Evolutionary conservation across 2,329 filamentous ascomycete species (phyloP).

Genomic region (Volutella citrinella): DNA sequence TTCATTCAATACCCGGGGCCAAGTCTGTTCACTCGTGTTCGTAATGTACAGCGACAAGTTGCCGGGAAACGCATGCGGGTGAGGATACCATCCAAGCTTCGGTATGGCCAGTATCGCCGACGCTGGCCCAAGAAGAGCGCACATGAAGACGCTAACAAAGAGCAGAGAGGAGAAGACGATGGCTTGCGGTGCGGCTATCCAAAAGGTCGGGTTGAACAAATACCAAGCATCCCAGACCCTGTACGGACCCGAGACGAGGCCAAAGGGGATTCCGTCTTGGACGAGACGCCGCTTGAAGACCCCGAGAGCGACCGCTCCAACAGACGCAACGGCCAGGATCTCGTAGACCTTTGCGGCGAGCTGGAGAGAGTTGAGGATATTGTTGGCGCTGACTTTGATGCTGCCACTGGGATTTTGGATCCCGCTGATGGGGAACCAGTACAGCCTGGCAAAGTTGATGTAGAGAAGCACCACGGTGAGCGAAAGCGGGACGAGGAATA

Average conservation of each 20-base stretch:
- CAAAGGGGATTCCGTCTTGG: slow-evolving; percentile 1
- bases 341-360: slow-evolving; percentile 6
- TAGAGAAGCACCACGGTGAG: neutral
- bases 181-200: neutral
- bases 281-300: slow-evolving; percentile 1
- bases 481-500: neutral
- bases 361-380: slow-evolving; percentile 6
- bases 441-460: neutral
- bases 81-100: slow-evolving; percentile 1
- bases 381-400: neutral
- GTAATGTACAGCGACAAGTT: neutral
- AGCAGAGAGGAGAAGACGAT: neutral
- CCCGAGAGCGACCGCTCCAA: slow-evolving; percentile 1
- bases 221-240: slow-evolving; percentile 2
- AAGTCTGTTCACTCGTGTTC: neutral
- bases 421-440: slow-evolving; percentile 1
- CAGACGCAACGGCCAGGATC: slow-evolving; percentile 2
- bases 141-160: neutral
- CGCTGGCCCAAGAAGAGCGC: slow-evolving; percentile 1
- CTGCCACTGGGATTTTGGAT: neutral
- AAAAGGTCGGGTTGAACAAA: slow-evolving; percentile 1
- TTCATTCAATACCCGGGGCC: neutral
- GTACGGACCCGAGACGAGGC: slow-evolving; percentile 1
- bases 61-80: neutral
- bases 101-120: slow-evolving; percentile 6